These are phyloP conservation scores for Ceriops zippeliana DNA, from an alignment of 345 rosid species.

Conservation along the genomic window DNA sequence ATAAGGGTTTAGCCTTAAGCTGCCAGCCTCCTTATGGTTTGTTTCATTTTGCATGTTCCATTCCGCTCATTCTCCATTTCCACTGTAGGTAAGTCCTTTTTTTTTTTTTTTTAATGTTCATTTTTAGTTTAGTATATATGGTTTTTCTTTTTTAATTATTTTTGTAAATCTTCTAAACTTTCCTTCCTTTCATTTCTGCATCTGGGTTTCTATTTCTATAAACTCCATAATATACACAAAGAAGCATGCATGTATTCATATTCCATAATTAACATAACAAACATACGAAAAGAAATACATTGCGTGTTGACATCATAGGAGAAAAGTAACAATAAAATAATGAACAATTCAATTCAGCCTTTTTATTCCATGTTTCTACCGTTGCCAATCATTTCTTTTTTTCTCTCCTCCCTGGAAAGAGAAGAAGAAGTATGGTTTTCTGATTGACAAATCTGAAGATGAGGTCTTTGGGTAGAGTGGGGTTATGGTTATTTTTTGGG, in stretches of 20 bases:
- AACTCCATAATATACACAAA: no score
- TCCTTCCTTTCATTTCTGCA: conserved; percentile 6
- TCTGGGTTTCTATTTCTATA: conserved; percentile 5
- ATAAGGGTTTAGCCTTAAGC: no score
- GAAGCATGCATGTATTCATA: no score
- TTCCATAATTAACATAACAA: no score
- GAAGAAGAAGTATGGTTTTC: conserved; percentile 23
- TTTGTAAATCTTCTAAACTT: conserved; percentile 4
- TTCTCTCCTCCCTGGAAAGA: conserved; percentile 30
- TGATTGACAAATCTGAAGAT: conserved; percentile 30
- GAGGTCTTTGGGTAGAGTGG: conserved; percentile 30
- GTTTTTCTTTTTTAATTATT: neutral
- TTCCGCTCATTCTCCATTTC: conserved; percentile 1
- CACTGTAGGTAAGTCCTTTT: neutral
- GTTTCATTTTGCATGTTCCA: no score
- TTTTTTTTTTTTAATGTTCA: neutral
- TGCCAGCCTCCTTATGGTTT: no score
- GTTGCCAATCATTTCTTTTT: conserved; percentile 12
- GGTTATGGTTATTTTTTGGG: conserved; percentile 7
- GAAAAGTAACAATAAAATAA: neutral
- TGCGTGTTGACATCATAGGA: neutral
- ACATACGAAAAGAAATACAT: neutral
- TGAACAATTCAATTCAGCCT: neutral
- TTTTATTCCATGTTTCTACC: neutral
- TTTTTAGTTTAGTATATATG: neutral